These are phyloP conservation scores for Grigorovia humatica DNA, from an alignment of 805 yeast genomes.

Conservation along the genomic window DNA sequence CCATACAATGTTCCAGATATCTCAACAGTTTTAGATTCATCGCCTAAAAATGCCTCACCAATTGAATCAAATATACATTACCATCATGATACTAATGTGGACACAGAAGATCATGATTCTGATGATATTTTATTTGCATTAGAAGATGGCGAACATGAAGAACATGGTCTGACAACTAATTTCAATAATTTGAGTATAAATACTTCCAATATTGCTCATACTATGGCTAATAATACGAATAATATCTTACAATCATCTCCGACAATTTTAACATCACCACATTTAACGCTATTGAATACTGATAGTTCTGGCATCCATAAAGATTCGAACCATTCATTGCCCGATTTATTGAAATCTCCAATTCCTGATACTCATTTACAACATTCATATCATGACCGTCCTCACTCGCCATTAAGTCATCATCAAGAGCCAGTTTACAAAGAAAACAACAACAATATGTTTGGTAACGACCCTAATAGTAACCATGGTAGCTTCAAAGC, in stretches of 20 bases:
- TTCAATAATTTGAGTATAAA: conserved; percentile 17
- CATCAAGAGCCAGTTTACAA: not conserved
- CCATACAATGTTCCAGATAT: conserved; percentile 16
- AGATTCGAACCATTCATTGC: conserved; percentile 7
- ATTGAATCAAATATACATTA: not conserved
- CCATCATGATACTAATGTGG: conserved; percentile 8
- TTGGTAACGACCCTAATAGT: not conserved
- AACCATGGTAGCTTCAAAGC: conserved; percentile 8
- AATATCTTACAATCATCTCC: conserved; percentile 4
- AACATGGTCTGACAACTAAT: conserved; percentile 21
- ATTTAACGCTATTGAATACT: not conserved
- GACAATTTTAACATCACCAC: not conserved
- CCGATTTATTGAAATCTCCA: conserved; percentile 27
- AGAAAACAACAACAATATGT: not conserved
- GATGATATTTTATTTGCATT: conserved; percentile 28
- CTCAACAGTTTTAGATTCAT: conserved; percentile 15
- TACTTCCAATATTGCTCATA: conserved; percentile 7
- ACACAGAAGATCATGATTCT: conserved; percentile 25
- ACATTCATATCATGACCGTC: not conserved
- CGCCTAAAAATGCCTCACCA: conserved; percentile 1
- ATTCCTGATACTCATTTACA: conserved; percentile 3
- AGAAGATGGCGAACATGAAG: conserved; percentile 28
- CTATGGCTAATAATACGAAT: conserved; percentile 8
- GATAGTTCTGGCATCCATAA: not conserved
- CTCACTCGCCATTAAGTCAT: not conserved